Evolutionary conservation across 129 eudicot species (phyloP).

Genomic region (Scalesia atractyloides): DNA sequence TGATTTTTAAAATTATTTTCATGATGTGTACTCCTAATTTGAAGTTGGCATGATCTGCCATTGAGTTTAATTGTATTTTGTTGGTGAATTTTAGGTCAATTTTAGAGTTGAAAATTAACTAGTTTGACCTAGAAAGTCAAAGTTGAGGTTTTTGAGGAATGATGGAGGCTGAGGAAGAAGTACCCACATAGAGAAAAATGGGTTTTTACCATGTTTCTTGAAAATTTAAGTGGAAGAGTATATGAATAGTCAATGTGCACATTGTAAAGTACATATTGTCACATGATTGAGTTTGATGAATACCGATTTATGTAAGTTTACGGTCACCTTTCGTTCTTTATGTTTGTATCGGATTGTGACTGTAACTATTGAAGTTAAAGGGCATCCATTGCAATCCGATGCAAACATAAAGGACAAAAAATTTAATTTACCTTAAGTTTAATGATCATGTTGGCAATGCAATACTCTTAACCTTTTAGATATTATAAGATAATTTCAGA

Average conservation of each 20-base stretch:
- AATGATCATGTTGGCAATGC: background rate
- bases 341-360: too few relatives aligned
- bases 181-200: background rate
- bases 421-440: background rate
- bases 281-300: too few relatives aligned
- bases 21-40: background rate
- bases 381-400: too few relatives aligned
- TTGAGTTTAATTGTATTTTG: constrained; percentile 17
- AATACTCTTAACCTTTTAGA: background rate
- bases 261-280: too few relatives aligned
- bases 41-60: background rate
- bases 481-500: background rate
- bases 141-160: background rate
- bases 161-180: constrained; percentile 1
- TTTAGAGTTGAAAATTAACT: background rate
- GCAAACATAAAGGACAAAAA: too few relatives aligned
- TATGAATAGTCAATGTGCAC: too few relatives aligned
- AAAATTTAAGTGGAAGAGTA: background rate
- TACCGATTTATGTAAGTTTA: too few relatives aligned
- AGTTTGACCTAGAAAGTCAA: constrained; percentile 23
- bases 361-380: too few relatives aligned
- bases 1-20: background rate
- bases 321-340: too few relatives aligned
- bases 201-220: background rate
- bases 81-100: background rate